Conservation (phyloP, 2,329 filamentous ascomycete genomes). For the Orbilia brochopaga region DNA sequence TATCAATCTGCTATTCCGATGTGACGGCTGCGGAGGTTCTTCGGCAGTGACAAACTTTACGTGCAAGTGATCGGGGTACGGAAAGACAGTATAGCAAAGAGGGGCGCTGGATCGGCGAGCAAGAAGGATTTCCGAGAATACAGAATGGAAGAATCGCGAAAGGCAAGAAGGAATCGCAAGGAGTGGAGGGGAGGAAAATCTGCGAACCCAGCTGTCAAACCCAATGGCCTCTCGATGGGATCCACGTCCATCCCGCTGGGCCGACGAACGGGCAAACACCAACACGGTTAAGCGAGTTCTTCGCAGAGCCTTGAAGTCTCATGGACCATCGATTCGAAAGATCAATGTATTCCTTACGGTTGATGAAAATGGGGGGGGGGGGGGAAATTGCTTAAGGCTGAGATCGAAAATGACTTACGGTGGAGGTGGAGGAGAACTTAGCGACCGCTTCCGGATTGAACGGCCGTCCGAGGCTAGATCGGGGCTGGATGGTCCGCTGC, state of each 20-base stretch:
- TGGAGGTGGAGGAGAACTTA: constrained; percentile 55
- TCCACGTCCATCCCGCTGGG: background rate
- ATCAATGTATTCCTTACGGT: too few species aligned
- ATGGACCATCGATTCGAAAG: background rate
- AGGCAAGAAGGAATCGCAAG: background rate
- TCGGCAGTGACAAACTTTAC: too few species aligned
- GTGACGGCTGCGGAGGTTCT: too few species aligned
- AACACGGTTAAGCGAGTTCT: background rate
- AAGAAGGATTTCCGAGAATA: too few species aligned
- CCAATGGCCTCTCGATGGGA: background rate
- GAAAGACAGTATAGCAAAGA: too few species aligned
- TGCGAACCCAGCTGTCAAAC: background rate
- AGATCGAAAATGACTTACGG: constrained; percentile 52
- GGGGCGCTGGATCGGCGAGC: too few species aligned
- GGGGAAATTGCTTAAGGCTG: too few species aligned
- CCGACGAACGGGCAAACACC: background rate
- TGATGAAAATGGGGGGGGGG: too few species aligned
- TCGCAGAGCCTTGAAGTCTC: background rate
- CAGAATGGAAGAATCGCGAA: background rate
- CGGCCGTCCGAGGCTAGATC: constrained; percentile 24
- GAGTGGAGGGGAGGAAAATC: background rate
- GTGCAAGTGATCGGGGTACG: too few species aligned
- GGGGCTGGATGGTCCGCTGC: constrained; percentile 33
- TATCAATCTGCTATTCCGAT: too few species aligned
- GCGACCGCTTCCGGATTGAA: constrained; percentile 50